Base-by-base conservation (phyloP, 305 asterid genomes). In the Fraxinus paxiana region DNA sequence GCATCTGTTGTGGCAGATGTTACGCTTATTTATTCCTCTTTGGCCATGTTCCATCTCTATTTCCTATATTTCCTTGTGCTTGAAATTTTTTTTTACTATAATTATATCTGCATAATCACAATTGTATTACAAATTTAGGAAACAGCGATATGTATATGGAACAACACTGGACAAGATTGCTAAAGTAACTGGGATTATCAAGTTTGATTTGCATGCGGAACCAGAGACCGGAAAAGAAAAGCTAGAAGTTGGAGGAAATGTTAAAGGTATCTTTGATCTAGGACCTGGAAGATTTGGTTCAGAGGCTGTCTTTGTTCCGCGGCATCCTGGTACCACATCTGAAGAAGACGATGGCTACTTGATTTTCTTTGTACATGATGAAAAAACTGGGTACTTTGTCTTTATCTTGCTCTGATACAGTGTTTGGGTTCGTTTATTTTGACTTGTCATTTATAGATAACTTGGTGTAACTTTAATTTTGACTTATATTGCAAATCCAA, bases 281-380 rank as follows among this genome's bases (percentile, higher is more conserved):
- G 98, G 97, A 70, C 92, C 97, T 30, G 90, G 94, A 77, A 89
- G 91, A 85, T 96, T 92, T 81, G 99, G 99, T 82, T 96, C 98
- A 17, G 99, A 96, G 87, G 98, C 99, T 70, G 77, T 96, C 37
- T 94, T 94, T 81, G 92, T 94, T 81, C 98, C 98, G 3, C 88
- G 92, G 22, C 86, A 87, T 84, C 89, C 94, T 83, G 98, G 97
- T 22, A 87, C 84, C 28, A 54, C 85, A 70, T 85, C 95, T 76
- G 98, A 92, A 84, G 99, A 96, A 89, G 99, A 96, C 24, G 97
- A 92, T 86, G 99, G 99, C 84, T 94, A 94, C 93, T 89, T 96
- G 90, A 94, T 96, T 80, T 92, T 90, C 95, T 96, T 96, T 74
- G 90, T 65, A 34, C 96, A 92, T 81, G 94, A 96, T 81, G 98